A percentile compares a stretch with the other conserved stretches of the same genome.
Conservation (phyloP, 1,284 basidiomycete genomes). For the Acaromyces ingoldii region DNA sequence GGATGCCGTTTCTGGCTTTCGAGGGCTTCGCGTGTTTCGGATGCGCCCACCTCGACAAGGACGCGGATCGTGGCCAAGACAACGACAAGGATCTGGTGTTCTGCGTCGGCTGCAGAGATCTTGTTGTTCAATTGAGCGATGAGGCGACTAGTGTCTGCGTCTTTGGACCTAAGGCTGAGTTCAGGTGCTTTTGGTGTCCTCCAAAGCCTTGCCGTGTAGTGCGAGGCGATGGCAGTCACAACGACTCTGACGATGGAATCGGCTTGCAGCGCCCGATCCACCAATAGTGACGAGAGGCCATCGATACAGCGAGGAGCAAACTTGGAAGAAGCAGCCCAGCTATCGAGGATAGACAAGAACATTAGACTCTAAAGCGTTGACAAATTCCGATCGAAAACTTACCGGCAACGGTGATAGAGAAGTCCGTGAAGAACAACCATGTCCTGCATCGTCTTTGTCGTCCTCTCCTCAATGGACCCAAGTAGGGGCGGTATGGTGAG, state of each 20-base stretch:
- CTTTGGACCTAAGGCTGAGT: slow-evolving; percentile 10
- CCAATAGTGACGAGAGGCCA: slow-evolving; percentile 22
- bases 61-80: slow-evolving; percentile 66
- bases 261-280: slow-evolving; percentile 24
- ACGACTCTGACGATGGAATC: slow-evolving; percentile 41
- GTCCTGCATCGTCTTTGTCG: too few relatives aligned
- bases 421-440: slow-evolving; percentile 35
- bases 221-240: slow-evolving; percentile 35
- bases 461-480: too few relatives aligned
- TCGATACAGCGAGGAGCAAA: slow-evolving; percentile 8
- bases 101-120: slow-evolving; percentile 42
- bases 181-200: too few relatives aligned
- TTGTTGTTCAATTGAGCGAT: not conserved
- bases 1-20: slow-evolving; percentile 57
- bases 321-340: not conserved
- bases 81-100: slow-evolving; percentile 67
- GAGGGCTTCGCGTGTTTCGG: slow-evolving; percentile 55
- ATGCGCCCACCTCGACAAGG: slow-evolving; percentile 65
- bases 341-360: not conserved
- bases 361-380: not conserved
- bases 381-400: not conserved
- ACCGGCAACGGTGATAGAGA: slow-evolving; percentile 27
- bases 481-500: not conserved
- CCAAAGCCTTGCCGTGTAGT: slow-evolving; percentile 35
- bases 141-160: not conserved